Base-by-base conservation (phyloP, 352 stramenopile genomes). In the Aphanomyces astaci region DNA sequence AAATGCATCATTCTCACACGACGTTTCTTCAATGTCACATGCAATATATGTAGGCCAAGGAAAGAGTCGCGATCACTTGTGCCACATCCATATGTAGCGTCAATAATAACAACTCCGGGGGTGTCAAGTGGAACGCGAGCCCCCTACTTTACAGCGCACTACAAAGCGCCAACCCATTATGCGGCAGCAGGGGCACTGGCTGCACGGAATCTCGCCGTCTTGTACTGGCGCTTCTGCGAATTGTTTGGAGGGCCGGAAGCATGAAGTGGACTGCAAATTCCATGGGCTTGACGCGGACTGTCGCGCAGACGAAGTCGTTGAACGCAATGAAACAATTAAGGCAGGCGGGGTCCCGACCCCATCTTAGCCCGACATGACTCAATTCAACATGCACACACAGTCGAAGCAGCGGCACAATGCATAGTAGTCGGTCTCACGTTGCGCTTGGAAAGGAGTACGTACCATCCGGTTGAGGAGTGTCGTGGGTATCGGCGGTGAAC, bases 1-100 rank as follows among this genome's bases (percentile, higher is more conserved):
- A 57, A 81, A 78, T 19, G 84, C 84, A 68, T 92, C 82, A 22
- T 82, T 80, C 55, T 76, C 79, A 73, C 89, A 88, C 63, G 84
- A 62, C 2, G 84, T 92, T 60, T 88, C 82, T 66, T 89, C 82
- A 64, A 92, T 81, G 64, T 90, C 81, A 40, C 84, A 92, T 56
- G 86, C 51, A 54, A 92, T 89, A 40, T 80, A 75, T 3, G 82
- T 82, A 13, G 88, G 71, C 55, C n/a, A n/a, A n/a, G 83, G 75
- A 33, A 92, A 75, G 30, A 89, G 71, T 4, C 78, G 69, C 62
- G 73, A 73, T 81, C 82, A 90, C 10, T 80, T 74, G 39, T 81
- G 65, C 76, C 78, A 92, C 39, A 87, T 78, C 72, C 88, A 74
- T n/a, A n/a, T n/a, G n/a, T n/a, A n/a, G n/a, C n/a, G n/a, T n/a